A percentile compares a stretch with the other conserved stretches of the same genome.
Conservation (phyloP, 768 basidiomycete genomes). For the Cyathus striatus region DNA sequence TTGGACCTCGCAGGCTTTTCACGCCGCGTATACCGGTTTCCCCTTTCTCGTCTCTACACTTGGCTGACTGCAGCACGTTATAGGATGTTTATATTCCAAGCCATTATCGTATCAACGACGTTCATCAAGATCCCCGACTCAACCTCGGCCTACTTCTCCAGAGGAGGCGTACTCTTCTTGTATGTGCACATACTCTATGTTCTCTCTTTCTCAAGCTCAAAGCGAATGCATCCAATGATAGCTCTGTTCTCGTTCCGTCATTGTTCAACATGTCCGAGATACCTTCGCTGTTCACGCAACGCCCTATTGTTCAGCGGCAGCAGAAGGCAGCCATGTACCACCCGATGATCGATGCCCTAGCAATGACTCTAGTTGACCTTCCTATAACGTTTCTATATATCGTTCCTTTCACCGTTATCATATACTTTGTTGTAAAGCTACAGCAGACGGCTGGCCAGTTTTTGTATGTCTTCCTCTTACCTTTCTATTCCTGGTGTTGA, state of each 20-base stretch:
- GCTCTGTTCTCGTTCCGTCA: conserved; percentile 54
- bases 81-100: conserved; percentile 27
- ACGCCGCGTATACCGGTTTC: conserved; percentile 23
- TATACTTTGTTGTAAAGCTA: conserved; percentile 62
- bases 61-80: not conserved
- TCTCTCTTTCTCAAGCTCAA: not conserved
- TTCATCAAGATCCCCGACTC: conserved; percentile 37
- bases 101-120: conserved; percentile 26
- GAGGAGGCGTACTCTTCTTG: conserved; percentile 62
- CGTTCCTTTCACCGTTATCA: conserved; percentile 37
- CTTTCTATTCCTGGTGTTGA: conserved; percentile 1
- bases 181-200: conserved; percentile 18
- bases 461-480: conserved; percentile 41
- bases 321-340: conserved; percentile 48
- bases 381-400: conserved; percentile 49
- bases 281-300: conserved; percentile 54
- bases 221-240: conserved; percentile 18
- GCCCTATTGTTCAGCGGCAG: conserved; percentile 56
- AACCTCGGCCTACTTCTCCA: conserved; percentile 46
- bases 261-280: conserved; percentile 65
- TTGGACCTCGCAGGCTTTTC: conserved; percentile 21
- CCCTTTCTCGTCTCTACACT: not conserved
- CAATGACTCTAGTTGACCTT: conserved; percentile 56
- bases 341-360: conserved; percentile 34
- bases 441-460: conserved; percentile 54